Evolutionary conservation across 768 basidiomycete species (phyloP), one percentile per base, ranked within the genome.

Genomic region (Auriscalpium vulgare): DNA sequence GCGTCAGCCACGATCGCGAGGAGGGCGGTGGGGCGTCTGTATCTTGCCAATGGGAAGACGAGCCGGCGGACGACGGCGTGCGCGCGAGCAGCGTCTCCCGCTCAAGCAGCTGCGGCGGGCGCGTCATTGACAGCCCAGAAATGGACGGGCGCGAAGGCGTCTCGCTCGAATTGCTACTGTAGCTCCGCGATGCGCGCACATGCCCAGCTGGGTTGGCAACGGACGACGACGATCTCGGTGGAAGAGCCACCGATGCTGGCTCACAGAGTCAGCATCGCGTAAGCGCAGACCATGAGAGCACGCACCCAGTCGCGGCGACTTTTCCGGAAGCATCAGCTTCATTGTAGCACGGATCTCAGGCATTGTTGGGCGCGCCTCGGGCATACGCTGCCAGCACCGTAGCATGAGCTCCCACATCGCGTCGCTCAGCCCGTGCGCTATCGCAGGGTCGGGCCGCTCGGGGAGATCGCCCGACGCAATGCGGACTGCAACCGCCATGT

Each of bases 391-490:
- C 77, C 78, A 79, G 55, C 79, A 79, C 51, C 63, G 64, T 29
- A 64, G 64, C 67, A 78, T 73, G 48, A 79, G 60, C 8, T 61
- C 47, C 79, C 78, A 79, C 54, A 79, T 64, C 1, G 67, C 65
- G 61, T 78, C 73, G 29, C 62, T 64, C 3, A 78, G 63, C 14
- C 72, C 72, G 19, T 61, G 61, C 13, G 56, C 49, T 1, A 59
- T 68, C 8, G 55, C 40, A 43, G 13, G 65, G 4, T 66, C 71
- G 8, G 77, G 76, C 14, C 74, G 67, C 13, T 68, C 67, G 2
- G 77, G 78, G 14, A 71, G 59, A 45, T 66, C 69, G 5, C 71
- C 71, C 29, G 71, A 62, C 17, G 69, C 65, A 35, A 78, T 58
- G 36, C 67, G 71, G 17, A 68, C 65, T 4, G 72, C 56, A n/a